phyloP scores from a whole-genome alignment of 2,329 filamentous ascomycete genomes.

The Fusarium haematococcum region DNA sequence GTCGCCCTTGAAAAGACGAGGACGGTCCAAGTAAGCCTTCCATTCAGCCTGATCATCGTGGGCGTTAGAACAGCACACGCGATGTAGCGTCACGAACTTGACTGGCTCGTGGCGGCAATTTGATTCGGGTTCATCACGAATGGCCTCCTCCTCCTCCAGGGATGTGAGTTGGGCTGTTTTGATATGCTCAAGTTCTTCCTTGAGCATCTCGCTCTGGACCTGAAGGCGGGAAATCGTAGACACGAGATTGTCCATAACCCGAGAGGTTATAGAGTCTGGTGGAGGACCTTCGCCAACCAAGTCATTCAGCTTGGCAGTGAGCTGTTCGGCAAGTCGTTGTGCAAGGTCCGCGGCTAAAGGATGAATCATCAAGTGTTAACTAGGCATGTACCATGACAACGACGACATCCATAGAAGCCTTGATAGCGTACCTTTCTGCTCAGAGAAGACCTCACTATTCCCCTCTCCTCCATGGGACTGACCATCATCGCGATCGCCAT shows the following conservation, averaged over 20 bases:
- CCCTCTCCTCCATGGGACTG: background rate
- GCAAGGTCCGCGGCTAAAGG: background rate
- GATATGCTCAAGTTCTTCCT: background rate
- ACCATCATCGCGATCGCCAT: background rate
- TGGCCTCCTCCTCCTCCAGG: too few relatives aligned
- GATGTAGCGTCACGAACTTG: background rate
- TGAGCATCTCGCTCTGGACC: slow-evolving; percentile 13
- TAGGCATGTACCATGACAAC: background rate
- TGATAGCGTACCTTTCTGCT: background rate
- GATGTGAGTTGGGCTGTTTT: background rate
- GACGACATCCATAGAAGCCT: too few relatives aligned
- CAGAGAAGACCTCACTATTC: background rate
- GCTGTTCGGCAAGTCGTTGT: background rate
- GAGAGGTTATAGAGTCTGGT: background rate
- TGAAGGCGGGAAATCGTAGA: slow-evolving; percentile 8
- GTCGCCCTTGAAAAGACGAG: slow-evolving; percentile 18
- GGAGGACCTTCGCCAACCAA: background rate
- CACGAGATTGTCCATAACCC: background rate
- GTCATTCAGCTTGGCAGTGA: background rate
- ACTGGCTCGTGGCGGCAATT: background rate
- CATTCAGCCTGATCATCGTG: too few relatives aligned
- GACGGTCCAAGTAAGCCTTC: background rate
- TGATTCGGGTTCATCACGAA: background rate
- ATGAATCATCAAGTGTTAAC: background rate
- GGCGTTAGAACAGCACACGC: background rate